Evolutionary conservation across 768 basidiomycete genomes (phyloP).

Genomic region (Ramaria rubella): DNA sequence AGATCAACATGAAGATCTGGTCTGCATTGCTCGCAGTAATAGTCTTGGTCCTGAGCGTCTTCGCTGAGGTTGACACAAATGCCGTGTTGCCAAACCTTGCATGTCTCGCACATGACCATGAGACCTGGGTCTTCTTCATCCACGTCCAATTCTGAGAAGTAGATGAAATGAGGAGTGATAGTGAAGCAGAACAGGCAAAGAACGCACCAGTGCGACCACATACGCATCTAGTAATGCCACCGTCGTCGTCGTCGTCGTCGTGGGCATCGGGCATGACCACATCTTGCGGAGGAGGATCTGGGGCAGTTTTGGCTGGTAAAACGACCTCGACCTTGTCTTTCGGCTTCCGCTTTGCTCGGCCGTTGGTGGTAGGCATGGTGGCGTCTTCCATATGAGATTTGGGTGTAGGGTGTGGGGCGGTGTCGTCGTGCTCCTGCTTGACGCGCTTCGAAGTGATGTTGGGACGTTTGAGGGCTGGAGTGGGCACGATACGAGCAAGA

Average conservation of each 20-base stretch:
- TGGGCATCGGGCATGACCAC: slow-evolving; percentile 36
- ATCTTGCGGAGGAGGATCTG: slow-evolving; percentile 21
- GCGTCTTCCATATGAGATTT: slow-evolving; percentile 23
- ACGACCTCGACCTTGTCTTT: slow-evolving; percentile 42
- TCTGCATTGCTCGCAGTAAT: slow-evolving; percentile 90
- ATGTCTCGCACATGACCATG: slow-evolving; percentile 97
- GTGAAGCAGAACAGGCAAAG: slow-evolving; percentile 8
- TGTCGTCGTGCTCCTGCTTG: slow-evolving; percentile 67
- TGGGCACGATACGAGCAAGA: slow-evolving; percentile 21
- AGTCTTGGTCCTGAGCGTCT: slow-evolving; percentile 69
- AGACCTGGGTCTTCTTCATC: slow-evolving; percentile 77
- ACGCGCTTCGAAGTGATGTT: slow-evolving; percentile 46
- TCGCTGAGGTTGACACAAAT: slow-evolving; percentile 89
- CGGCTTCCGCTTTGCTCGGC: slow-evolving; percentile 55
- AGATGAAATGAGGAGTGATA: neutral
- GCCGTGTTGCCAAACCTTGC: slow-evolving; percentile 98
- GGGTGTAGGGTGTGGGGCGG: slow-evolving; percentile 40
- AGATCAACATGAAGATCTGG: slow-evolving; percentile 82
- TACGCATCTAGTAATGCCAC: slow-evolving; percentile 71
- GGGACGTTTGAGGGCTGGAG: slow-evolving; percentile 35
- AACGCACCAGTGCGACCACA: slow-evolving; percentile 74
- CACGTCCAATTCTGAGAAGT: slow-evolving; percentile 37
- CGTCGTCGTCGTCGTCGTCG: slow-evolving; percentile 43
- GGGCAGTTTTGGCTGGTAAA: slow-evolving; percentile 20
- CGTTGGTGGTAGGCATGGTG: slow-evolving; percentile 29